These are phyloP conservation scores for Cladosporium cucumerinum DNA, from an alignment of 2,329 filamentous ascomycete species.

Conservation along the genomic window DNA sequence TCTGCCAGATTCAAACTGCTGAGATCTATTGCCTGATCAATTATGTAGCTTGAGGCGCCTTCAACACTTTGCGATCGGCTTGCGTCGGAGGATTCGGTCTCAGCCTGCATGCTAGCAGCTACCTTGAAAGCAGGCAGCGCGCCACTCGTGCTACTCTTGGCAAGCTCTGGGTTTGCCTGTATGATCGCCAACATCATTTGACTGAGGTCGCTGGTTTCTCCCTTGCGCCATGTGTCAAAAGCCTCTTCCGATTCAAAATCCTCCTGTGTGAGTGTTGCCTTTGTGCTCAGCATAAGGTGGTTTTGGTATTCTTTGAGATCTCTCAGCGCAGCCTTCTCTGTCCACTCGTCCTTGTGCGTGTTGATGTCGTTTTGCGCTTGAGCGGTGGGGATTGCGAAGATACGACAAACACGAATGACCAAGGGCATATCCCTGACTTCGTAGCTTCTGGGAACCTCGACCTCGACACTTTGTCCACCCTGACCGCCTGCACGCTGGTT, in stretches of 20 bases:
- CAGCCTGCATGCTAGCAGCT: constrained; percentile 21
- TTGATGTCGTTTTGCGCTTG: constrained; percentile 87
- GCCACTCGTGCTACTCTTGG: constrained; percentile 61
- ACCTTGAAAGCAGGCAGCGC: constrained; percentile 27
- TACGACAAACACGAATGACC: constrained; percentile 79
- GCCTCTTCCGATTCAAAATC: constrained; percentile 90
- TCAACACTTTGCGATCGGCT: constrained; percentile 44
- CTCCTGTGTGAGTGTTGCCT: constrained; percentile 70
- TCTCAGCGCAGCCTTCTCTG: constrained; percentile 81
- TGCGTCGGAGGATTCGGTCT: constrained; percentile 41
- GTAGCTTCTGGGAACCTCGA: constrained; percentile 77
- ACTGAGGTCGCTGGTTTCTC: constrained; percentile 81
- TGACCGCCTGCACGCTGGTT: constrained; percentile 55
- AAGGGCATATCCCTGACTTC: constrained; percentile 97
- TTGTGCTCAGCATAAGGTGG: constrained; percentile 75
- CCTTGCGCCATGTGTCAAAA: constrained; percentile 85
- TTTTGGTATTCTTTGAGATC: constrained; percentile 94
- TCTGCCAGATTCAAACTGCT: constrained; percentile 61
- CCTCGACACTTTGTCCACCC: constrained; percentile 69
- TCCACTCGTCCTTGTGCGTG: constrained; percentile 76
- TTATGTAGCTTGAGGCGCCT: constrained; percentile 49
- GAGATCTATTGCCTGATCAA: constrained; percentile 68
- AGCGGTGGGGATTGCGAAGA: constrained; percentile 76
- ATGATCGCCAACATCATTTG: constrained; percentile 92
- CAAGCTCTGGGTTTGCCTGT: constrained; percentile 78